A percentile compares a stretch with the other conserved stretches of the same genome.
phyloP scores from a whole-genome alignment of 78 protist species.

The Pigoraptor vietnamica region DNA sequence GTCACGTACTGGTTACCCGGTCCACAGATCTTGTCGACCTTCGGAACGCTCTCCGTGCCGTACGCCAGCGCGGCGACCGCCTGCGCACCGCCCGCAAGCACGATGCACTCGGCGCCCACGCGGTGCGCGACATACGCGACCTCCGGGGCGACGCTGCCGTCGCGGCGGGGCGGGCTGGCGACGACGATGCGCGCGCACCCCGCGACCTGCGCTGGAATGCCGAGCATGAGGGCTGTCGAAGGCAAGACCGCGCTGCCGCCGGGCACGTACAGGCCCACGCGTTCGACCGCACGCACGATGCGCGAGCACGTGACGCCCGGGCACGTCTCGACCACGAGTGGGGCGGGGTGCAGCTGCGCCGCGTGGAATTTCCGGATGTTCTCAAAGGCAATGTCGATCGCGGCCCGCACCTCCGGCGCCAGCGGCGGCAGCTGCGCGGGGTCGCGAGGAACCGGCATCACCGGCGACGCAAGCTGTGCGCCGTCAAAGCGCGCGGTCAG shows the following conservation, averaged over 20 bases:
- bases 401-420: not conserved
- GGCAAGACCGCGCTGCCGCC: slow-evolving; percentile 49
- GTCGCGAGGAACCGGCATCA: not conserved
- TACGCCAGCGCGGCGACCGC: slow-evolving; percentile 78
- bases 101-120: slow-evolving; percentile 5
- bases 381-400: slow-evolving; percentile 22
- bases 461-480: not conserved
- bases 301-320: slow-evolving; percentile 21
- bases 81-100: slow-evolving; percentile 72
- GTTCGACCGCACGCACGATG: slow-evolving; percentile 2
- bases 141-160: slow-evolving; percentile 13
- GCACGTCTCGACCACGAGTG: slow-evolving; percentile 21
- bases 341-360: slow-evolving; percentile 12
- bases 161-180: slow-evolving; percentile 18
- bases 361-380: slow-evolving; percentile 8
- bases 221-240: slow-evolving; percentile 36
- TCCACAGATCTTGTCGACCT: slow-evolving; percentile 46
- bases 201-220: slow-evolving; percentile 40
- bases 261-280: slow-evolving; percentile 46
- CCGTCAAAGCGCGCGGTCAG: slow-evolving; percentile 16
- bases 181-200: slow-evolving; percentile 17
- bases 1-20: slow-evolving; percentile 79
- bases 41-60: slow-evolving; percentile 51
- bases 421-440: not conserved
- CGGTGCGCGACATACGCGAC: slow-evolving; percentile 21